Evolutionary conservation across 306 rosid species (phyloP), one percentile per base, ranked within the genome.

Genomic region (Luffa acutangula): DNA sequence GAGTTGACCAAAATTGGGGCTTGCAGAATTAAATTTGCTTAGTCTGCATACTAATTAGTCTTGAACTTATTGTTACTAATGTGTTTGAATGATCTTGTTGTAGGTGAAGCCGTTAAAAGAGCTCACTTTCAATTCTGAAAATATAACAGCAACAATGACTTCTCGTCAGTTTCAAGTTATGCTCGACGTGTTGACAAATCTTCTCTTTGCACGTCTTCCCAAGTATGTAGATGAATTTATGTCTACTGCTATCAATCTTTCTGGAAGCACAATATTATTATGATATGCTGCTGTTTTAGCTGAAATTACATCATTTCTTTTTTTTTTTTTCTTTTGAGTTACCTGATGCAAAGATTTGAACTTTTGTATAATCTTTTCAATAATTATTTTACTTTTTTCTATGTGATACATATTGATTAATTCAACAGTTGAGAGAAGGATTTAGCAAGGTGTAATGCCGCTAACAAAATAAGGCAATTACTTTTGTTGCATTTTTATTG

Each of bases 161-260:
- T 93, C 99, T 83, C 96, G 97, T 71, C 99, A 96, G 84, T 96
- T 93, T 90, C 99, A 93, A 81, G 97, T 96, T 85, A 93, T 96
- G 99, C 82, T 88, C 81, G 96, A 86, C 89, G 96, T 96, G 79
- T 86, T 96, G 84, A 91, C 96, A 78, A 96, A 93, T 86, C 99
- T 96, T 84, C 96, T 96, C 67, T 91, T 91, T 86, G 94, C 97
- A 56, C 96, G 96, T 49, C 91, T 82, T 78, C 99, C 99, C 56
- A 96, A 96, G 99, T 96, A 87, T 87, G 93, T 78, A 75, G 76
- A 42, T 75, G 45, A 33, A 60, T 73, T 63, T 60, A 72, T 71
- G 79, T 15, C 46, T 57, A 70, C 18, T 14, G 70, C 13, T 73
- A 52, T 52, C 64, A 33, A 48, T 51, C 4, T 52, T 51, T 75